Percentiles rank a stretch among this genome's conserved stretches.
Evolutionary conservation across 2,329 filamentous ascomycete species (phyloP).

Genomic region (Sarocladium brachiariae): DNA sequence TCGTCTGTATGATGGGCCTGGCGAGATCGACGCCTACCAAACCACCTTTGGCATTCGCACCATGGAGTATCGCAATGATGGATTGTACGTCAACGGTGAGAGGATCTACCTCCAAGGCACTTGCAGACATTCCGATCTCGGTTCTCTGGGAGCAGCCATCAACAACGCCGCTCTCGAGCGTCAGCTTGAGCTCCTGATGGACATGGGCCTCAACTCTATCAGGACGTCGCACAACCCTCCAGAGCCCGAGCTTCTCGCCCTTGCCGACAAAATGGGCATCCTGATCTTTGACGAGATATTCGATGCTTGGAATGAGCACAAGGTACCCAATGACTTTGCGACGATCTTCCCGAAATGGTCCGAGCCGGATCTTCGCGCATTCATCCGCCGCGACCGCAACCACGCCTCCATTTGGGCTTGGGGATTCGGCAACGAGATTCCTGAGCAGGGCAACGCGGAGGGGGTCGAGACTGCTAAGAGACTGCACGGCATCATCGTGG

Average conservation of each 20-base stretch:
- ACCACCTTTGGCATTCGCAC: constrained; percentile 43
- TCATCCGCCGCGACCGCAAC: constrained; percentile 47
- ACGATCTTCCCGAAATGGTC: constrained; percentile 45
- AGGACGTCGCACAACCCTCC: constrained; percentile 48
- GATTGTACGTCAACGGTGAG: constrained; percentile 39
- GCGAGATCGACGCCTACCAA: constrained; percentile 36
- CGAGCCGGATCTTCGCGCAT: constrained; percentile 42
- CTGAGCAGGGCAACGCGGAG: constrained; percentile 33
- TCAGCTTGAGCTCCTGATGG: constrained; percentile 40
- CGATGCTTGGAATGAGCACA: constrained; percentile 38
- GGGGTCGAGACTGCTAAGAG: constrained; percentile 24
- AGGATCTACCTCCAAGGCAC: constrained; percentile 38
- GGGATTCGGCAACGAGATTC: constrained; percentile 48
- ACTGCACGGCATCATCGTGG: constrained; percentile 34
- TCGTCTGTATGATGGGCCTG: constrained; percentile 20
- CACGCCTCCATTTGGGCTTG: constrained; percentile 45
- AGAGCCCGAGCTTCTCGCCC: constrained; percentile 39
- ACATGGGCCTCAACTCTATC: constrained; percentile 43
- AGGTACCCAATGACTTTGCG: constrained; percentile 42
- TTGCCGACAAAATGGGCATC: constrained; percentile 42
- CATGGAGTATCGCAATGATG: constrained; percentile 30
- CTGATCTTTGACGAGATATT: constrained; percentile 48
- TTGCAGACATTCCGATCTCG: constrained; percentile 44
- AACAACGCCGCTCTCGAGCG: constrained; percentile 39
- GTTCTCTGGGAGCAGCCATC: constrained; percentile 43